phyloP scores from a whole-genome alignment of 2,329 filamentous ascomycete species.

The Fusarium globosum region DNA sequence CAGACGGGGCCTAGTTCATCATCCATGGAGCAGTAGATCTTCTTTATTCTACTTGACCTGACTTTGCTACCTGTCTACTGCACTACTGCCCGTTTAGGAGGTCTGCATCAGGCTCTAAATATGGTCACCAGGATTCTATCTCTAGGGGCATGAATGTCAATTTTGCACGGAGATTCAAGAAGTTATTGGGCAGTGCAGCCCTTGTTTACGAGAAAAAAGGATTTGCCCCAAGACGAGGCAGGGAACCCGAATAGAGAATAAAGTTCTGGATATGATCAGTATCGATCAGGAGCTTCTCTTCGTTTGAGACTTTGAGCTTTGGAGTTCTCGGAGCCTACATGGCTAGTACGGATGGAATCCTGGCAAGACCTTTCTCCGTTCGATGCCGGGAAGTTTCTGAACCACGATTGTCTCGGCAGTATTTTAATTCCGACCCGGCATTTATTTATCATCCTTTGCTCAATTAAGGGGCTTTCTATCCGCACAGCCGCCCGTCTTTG shows the following conservation, averaged over 20 bases:
- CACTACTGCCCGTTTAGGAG: fast-evolving
- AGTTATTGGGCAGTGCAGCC: no score
- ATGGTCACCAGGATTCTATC: background rate
- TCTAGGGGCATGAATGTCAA: no score
- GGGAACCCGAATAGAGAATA: fast-evolving
- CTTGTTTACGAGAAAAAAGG: background rate
- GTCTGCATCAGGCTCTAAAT: background rate
- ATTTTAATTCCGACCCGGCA: background rate
- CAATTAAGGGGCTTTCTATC: background rate
- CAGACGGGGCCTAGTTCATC: background rate
- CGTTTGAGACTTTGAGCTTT: no score
- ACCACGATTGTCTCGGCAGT: background rate
- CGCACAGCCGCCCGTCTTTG: background rate
- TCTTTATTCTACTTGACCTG: background rate
- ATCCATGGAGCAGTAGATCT: no score
- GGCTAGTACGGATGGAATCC: no score
- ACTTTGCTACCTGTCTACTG: no score
- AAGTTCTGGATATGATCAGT: background rate
- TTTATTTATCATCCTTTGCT: background rate
- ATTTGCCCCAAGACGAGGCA: background rate
- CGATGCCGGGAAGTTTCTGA: fast-evolving
- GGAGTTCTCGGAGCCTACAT: no score
- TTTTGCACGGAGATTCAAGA: background rate
- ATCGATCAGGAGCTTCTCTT: no score
- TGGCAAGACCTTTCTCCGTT: no score